Percentiles rank a stretch among this genome's conserved stretches.
These are phyloP conservation scores for Cercospora sesami DNA, from an alignment of 2,329 filamentous ascomycete genomes.

Conservation along the genomic window DNA sequence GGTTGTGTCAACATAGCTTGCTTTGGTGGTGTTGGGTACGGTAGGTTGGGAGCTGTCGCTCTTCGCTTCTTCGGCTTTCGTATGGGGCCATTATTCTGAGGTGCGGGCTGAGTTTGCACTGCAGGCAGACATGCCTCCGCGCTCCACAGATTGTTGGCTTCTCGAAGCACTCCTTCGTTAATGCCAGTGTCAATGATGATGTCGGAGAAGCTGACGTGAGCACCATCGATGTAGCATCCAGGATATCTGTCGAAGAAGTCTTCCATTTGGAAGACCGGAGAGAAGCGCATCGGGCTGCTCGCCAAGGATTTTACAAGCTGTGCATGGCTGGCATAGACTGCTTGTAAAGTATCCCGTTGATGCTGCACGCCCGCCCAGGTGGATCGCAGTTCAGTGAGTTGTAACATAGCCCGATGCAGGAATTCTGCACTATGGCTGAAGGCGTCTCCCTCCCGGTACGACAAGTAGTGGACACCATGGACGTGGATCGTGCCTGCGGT, in stretches of 20 bases:
- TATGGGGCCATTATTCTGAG: constrained; percentile 3
- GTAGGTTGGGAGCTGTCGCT: constrained; percentile 28
- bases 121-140: constrained; percentile 9
- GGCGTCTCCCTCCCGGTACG: constrained; percentile 58
- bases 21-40: constrained; percentile 28
- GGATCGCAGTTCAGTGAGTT: constrained; percentile 71
- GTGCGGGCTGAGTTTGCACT: constrained; percentile 13
- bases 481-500: constrained; percentile 87
- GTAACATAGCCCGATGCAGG: constrained; percentile 74
- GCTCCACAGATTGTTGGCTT: neutral
- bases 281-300: constrained; percentile 69
- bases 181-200: constrained; percentile 44
- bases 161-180: constrained; percentile 6
- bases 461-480: constrained; percentile 77
- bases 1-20: constrained; percentile 10
- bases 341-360: constrained; percentile 75
- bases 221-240: constrained; percentile 69
- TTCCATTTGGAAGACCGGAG: constrained; percentile 78
- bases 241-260: constrained; percentile 86
- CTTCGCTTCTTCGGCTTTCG: constrained; percentile 29
- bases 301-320: constrained; percentile 74
- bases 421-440: constrained; percentile 70
- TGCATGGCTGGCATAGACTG: constrained; percentile 73
- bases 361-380: constrained; percentile 78
- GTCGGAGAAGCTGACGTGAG: constrained; percentile 71